Conservation (phyloP, 2,329 filamentous ascomycete species). For the Calonectria crousiana region DNA sequence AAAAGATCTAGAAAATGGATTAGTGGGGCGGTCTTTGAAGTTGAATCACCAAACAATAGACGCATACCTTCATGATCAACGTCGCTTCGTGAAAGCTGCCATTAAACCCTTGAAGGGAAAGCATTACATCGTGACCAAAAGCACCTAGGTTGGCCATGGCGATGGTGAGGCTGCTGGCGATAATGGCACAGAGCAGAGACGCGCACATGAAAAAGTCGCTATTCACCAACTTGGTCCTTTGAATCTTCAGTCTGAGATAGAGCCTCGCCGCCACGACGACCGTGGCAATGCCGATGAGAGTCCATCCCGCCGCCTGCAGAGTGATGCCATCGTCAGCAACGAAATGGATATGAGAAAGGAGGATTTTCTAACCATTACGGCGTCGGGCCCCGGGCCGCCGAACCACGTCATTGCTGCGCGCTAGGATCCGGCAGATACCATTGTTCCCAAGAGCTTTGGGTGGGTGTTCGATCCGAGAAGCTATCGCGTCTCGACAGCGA, state of each 20-base stretch:
- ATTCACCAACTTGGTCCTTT: background rate
- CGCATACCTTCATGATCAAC: background rate
- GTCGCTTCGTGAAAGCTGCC: background rate
- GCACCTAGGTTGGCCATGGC: background rate
- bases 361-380: background rate
- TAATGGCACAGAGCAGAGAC: background rate
- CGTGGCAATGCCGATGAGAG: background rate
- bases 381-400: background rate
- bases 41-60: too few species aligned
- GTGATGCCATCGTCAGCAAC: background rate
- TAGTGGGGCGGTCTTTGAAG: background rate
- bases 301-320: background rate
- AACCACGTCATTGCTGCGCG: background rate
- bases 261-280: background rate
- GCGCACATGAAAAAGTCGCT: conserved; percentile 1
- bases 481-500: background rate
- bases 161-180: background rate
- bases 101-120: background rate
- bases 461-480: background rate
- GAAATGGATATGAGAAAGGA: background rate
- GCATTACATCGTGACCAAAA: background rate
- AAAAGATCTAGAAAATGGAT: background rate
- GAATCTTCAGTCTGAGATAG: conserved; percentile 3
- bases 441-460: background rate
- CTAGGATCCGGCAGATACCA: background rate